Base-by-base conservation (phyloP, 768 basidiomycete genomes). In the Naganishia vaughanmartiniae region DNA sequence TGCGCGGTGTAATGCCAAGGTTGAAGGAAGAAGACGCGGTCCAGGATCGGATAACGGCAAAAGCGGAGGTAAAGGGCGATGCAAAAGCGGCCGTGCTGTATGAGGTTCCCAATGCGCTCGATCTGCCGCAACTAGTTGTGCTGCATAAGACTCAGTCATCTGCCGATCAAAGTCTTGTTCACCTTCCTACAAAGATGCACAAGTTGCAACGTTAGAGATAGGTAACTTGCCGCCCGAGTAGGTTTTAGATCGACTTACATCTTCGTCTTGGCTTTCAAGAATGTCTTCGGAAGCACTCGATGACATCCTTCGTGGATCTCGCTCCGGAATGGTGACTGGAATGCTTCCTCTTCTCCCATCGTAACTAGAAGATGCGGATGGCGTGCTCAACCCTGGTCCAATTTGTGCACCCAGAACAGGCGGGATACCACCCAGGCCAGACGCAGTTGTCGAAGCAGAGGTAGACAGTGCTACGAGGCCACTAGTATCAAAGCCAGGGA, bases 21-120 rank as follows among this genome's bases (percentile, higher is more conserved):
- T 80, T 14, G 80, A 79, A 19, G 79, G 79, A 19, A 81, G 73
- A 24, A 77, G 73, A 11, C 80, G 72, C 34, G 80, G 80, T 58
- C 80, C 80, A 14, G 80, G 80, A 70, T 81, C 80, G 5, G 80
- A 81, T 1, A 81, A 69, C 2, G 80, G 80, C 31, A 81, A 31
- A 11, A 81, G 69, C 14, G 80, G 80, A 1, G 80, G 80, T 48
- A 78, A 57, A 12, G 80, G 80, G 36, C 80, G 75, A 71, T 24
- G 11, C 63, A 75, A 31, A 9, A 34, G 46, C 0, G 56, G 46
- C 46, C 55, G 39, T 24, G 30, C 19, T 26, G 56, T 24, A 10
- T 60, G 56, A 3, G 9, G 28, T 39, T 30, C n/a, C 34, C 28
- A 45, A 30, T 24, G 11, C 21, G 57, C 33, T 39, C 57, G 31